These are phyloP conservation scores for Bassia scoparia DNA, from an alignment of 148 eudicot genomes.

Conservation along the genomic window DNA sequence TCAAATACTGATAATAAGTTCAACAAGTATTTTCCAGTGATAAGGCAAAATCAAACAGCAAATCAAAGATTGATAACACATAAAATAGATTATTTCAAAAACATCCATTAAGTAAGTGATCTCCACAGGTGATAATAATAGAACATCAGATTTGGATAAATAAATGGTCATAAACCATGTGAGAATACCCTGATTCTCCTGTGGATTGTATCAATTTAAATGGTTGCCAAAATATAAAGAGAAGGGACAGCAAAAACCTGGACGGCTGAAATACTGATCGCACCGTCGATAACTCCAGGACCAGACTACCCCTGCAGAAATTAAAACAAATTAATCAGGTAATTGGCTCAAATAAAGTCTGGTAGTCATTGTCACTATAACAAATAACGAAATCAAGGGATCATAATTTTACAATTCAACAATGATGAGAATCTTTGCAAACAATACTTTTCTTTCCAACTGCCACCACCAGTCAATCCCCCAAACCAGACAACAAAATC, in stretches of 20 bases:
- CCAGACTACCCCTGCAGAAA: conserved; percentile 76
- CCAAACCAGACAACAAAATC: not conserved
- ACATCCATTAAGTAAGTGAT: not conserved
- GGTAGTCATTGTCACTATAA: not conserved
- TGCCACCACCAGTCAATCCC: not conserved
- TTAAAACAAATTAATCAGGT: conserved; percentile 12
- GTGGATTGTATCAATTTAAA: not conserved
- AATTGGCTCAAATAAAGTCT: not conserved
- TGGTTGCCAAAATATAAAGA: not conserved
- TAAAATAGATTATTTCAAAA: not conserved
- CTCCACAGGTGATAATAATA: not conserved
- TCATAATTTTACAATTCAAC: not conserved
- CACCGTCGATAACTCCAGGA: conserved; percentile 86
- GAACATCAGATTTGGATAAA: not conserved
- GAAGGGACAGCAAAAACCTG: conserved; percentile 50
- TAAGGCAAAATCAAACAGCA: not conserved
- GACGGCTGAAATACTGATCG: conserved; percentile 94
- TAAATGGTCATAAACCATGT: not conserved
- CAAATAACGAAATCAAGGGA: not conserved
- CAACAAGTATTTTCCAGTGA: not conserved
- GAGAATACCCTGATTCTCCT: conserved; percentile 2
- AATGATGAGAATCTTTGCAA: not conserved
- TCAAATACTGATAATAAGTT: not conserved
- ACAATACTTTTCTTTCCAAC: not conserved
- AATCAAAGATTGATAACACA: not conserved